Conservation (phyloP, 2,329 filamentous ascomycete species). For the Plenodomus biglobosus region DNA sequence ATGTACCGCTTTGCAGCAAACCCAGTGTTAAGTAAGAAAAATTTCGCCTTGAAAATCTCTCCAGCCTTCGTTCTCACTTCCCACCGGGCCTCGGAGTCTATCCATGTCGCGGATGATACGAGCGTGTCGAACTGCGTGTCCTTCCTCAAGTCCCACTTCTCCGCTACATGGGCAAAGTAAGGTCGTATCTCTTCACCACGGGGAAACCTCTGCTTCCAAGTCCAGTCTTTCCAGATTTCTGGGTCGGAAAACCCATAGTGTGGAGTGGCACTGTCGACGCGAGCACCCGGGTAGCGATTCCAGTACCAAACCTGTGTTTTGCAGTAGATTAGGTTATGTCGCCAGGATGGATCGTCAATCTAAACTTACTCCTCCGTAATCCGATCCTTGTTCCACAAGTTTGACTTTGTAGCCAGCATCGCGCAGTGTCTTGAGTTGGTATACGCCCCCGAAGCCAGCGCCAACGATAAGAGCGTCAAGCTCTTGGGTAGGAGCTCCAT, state of each 20-base stretch:
- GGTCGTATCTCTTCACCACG: slow-evolving; percentile 54
- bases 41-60: slow-evolving; percentile 53
- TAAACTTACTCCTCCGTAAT: slow-evolving; percentile 49
- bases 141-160: slow-evolving; percentile 57
- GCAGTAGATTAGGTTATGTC: too few species aligned
- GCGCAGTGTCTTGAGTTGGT: slow-evolving; percentile 46
- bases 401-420: slow-evolving; percentile 45
- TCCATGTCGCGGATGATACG: slow-evolving; percentile 56
- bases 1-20: slow-evolving; percentile 64
- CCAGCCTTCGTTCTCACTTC: slow-evolving; percentile 55
- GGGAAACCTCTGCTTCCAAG: slow-evolving; percentile 58
- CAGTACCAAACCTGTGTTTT: too few species aligned
- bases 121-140: slow-evolving; percentile 60
- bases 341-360: too few species aligned
- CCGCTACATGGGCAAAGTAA: slow-evolving; percentile 64
- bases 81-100: slow-evolving; percentile 54
- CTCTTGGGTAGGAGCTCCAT: too few species aligned
- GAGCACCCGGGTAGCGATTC: slow-evolving; percentile 50
- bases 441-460: slow-evolving; percentile 48
- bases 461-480: slow-evolving; percentile 46
- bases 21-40: slow-evolving; percentile 57
- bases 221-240: slow-evolving; percentile 58
- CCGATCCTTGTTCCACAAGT: slow-evolving; percentile 46
- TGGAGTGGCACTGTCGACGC: slow-evolving; percentile 51
- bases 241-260: slow-evolving; percentile 53